Base-by-base conservation (phyloP, 257 asterid genomes). In the Euphrasia confusa region DNA sequence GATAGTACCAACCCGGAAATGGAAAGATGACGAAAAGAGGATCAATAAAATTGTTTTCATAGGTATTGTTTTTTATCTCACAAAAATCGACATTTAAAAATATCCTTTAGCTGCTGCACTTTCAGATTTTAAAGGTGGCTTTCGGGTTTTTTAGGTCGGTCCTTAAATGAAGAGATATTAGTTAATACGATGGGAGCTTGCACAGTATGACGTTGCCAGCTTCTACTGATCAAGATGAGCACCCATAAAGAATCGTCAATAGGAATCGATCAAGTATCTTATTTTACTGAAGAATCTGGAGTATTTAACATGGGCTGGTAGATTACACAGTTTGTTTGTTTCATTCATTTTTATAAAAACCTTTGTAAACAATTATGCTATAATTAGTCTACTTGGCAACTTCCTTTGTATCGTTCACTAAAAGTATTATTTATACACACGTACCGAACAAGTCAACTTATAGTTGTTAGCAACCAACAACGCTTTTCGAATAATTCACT, bases 11-110 rank as follows among this genome's bases (percentile, higher is more conserved):
- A 72, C 84, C 49, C 95, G 95, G 12, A 70, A 75, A 70, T 91
- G 98, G 98, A 84, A 81, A 72, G 68, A 78, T 2, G 86, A 70
- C 10, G 95, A 91, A 68, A 72, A 11, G 15, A 78, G 78, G 77
- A 68, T 75, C 59, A 91, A 70, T 81, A 88, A 88, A 80, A 78
- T 92, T 64, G 98, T 92, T 26, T 88, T 88, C 64, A 88, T 92
- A 77, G 98, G 97, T 90, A 83, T 49, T 3, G 4, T 35, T 35
- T 35, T 35, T 7, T 35, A 35, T 35, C 40, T 7, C 2, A 35
- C 10, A 35, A 10, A 35, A 35, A 5, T 30, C 2, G 6, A 21
- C 54, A 28, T 54, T 59, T 53, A 24, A 14, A 8, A 21, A 53
- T 60, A 18, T 26, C 35, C 37, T 14, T 55, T 55, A 39, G 8